Evolutionary conservation across 2,329 filamentous ascomycete genomes (phyloP), one percentile per base, ranked within the genome.

Genomic region (Pseudocercospora eumusae): DNA sequence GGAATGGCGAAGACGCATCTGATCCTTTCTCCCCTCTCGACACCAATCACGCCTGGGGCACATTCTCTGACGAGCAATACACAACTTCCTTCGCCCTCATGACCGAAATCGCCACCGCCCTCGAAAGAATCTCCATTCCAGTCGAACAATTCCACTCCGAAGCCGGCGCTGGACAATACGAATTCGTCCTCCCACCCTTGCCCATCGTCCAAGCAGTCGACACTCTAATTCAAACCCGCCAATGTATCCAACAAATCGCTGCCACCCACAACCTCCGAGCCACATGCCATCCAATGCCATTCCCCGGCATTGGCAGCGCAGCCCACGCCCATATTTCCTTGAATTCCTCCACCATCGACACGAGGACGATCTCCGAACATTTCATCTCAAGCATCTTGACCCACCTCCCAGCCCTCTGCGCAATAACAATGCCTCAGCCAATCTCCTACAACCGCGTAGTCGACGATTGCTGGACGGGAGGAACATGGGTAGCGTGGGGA

Each of bases 401-500:
- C 10, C 87, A 91, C 69, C 79, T 93, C 1, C 81, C 82, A 0
- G 83, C 86, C 2, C 77, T 95, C n/a, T 77, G 83, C 10, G 89
- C 91, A 0, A 88, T 95, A 61, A 86, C 85, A 0, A 84, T 91
- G 69, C 83, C 87, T 36, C 85, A 86, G 66, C 80, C 84, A 1
- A 80, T 81, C 0, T 91, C 87, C 73, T 95, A 95, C 74, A 83
- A 84, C 36, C 84, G 91, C 4, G 81, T 90, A 10, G 75, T 78
- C 1, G 87, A 92, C 57, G 84, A 90, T n/a, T 80, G 79, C 62
- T 95, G 90, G 91, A 84, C 89, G 0, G 90, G 90, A n/a, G 90
- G 90, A 0, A 84, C 86, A 7, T 93, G 88, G 87, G 84, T 93
- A 0, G 79, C 88, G 0, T 96, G 90, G 91, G 91, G 91, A 11